These are phyloP conservation scores for Eurotiales sp. DNA, from an alignment of 2,329 filamentous ascomycete genomes.

Conservation along the genomic window DNA sequence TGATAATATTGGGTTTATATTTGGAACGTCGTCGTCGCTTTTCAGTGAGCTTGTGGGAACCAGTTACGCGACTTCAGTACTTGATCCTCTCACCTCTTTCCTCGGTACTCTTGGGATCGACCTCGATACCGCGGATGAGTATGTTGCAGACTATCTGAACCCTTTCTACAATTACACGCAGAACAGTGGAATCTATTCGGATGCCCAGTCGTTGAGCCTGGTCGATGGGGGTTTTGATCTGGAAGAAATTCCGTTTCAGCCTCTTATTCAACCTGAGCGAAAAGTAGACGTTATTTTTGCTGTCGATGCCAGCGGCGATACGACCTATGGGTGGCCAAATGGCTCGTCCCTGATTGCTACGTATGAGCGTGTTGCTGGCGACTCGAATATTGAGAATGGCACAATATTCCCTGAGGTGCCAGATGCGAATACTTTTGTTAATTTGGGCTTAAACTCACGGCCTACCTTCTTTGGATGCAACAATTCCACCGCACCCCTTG, in stretches of 20 bases:
- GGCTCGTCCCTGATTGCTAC: slow-evolving; percentile 70
- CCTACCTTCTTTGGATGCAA: slow-evolving; percentile 81
- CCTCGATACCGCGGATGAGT: slow-evolving; percentile 59
- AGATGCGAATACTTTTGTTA: slow-evolving; percentile 72
- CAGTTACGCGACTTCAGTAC: slow-evolving; percentile 53
- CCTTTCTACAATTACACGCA: slow-evolving; percentile 68
- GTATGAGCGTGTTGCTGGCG: slow-evolving; percentile 61
- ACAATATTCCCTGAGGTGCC: slow-evolving; percentile 70
- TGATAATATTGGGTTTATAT: slow-evolving; percentile 76
- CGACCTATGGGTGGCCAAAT: slow-evolving; percentile 66
- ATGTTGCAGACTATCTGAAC: slow-evolving; percentile 76
- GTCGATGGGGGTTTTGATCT: slow-evolving; percentile 75
- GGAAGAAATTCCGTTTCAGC: slow-evolving; percentile 76
- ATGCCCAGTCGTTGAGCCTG: slow-evolving; percentile 57
- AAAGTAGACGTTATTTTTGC: slow-evolving; percentile 79
- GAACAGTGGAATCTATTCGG: slow-evolving; percentile 55
- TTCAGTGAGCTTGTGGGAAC: slow-evolving; percentile 78
- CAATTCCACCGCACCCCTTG: slow-evolving; percentile 62
- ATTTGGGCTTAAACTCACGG: slow-evolving; percentile 66
- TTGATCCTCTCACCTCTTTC: slow-evolving; percentile 49
- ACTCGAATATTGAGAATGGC: slow-evolving; percentile 57
- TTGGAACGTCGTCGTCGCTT: slow-evolving; percentile 79
- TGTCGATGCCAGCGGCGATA: slow-evolving; percentile 73
- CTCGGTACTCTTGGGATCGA: slow-evolving; percentile 50
- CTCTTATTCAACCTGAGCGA: slow-evolving; percentile 69